Evolutionary conservation across 768 basidiomycete species (phyloP).

Genomic region (Cyclocybe cylindracea): DNA sequence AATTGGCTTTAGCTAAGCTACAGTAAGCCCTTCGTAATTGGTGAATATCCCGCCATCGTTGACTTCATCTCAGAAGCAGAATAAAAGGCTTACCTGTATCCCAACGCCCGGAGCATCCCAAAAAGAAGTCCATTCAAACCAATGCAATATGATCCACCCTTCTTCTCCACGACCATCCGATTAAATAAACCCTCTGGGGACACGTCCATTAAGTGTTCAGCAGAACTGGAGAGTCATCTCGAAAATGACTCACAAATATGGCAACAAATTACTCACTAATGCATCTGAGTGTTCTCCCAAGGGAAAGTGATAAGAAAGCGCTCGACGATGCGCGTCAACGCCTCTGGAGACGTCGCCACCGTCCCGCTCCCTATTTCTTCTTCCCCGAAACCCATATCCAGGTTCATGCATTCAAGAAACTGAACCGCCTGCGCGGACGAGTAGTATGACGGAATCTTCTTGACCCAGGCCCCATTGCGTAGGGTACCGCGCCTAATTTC

Average conservation of each 20-base stretch:
- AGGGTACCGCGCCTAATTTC: slow-evolving; percentile 11
- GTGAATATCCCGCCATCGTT: not conserved
- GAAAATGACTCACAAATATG: not conserved
- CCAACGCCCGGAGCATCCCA: slow-evolving; percentile 27
- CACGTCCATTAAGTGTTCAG: slow-evolving; percentile 26
- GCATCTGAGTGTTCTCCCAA: slow-evolving; percentile 39
- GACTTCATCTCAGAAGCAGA: too few relatives aligned
- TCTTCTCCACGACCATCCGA: slow-evolving; percentile 18
- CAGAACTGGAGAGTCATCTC: not conserved
- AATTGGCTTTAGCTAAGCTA: slow-evolving; percentile 27
- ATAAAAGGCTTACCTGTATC: slow-evolving; percentile 21
- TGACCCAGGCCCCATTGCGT: slow-evolving; percentile 22
- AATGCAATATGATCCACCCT: slow-evolving; percentile 30
- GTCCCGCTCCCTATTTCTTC: slow-evolving; percentile 14
- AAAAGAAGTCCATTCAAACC: slow-evolving; percentile 27
- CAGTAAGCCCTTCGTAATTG: slow-evolving; percentile 23
- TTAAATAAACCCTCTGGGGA: slow-evolving; percentile 20
- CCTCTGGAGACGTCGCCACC: slow-evolving; percentile 26
- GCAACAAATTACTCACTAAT: slow-evolving; percentile 31
- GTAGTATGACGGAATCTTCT: slow-evolving; percentile 22
- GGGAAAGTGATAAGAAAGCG: slow-evolving; percentile 32
- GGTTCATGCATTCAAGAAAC: slow-evolving; percentile 26
- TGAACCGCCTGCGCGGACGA: slow-evolving; percentile 18
- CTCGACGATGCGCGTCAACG: slow-evolving; percentile 24
- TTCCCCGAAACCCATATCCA: slow-evolving; percentile 11